A percentile compares a stretch with the other conserved stretches of the same genome.
Conservation (phyloP, 2,329 filamentous ascomycete species). For the Emmonsiellopsis sp. region DNA sequence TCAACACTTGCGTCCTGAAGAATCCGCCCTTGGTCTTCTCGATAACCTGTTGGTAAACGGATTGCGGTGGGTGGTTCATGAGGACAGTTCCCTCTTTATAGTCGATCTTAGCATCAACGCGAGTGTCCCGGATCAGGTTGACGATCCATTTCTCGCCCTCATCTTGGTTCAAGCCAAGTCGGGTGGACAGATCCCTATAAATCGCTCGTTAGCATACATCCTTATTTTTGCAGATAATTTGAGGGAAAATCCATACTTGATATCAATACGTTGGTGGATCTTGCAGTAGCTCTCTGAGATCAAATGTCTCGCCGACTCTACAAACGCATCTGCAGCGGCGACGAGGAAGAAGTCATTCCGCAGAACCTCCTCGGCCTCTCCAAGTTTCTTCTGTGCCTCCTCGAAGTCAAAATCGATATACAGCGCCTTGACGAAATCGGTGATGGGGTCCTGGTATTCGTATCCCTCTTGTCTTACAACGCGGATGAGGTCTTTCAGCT, state of each 20-base stretch:
- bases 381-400: conserved; percentile 82
- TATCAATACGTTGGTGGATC: conserved; percentile 97
- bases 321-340: conserved; percentile 73
- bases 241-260: conserved; percentile 50
- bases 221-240: background rate
- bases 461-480: conserved; percentile 96
- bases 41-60: conserved; percentile 98
- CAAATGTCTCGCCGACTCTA: conserved; percentile 87
- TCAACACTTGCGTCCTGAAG: conserved; percentile 95
- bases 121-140: conserved; percentile 94
- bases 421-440: conserved; percentile 89
- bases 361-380: conserved; percentile 80
- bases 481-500: conserved; percentile 92
- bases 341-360: conserved; percentile 93
- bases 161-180: conserved; percentile 82
- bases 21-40: conserved; percentile 98
- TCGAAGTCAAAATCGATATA: conserved; percentile 97
- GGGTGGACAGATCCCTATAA: conserved; percentile 69
- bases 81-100: conserved; percentile 97
- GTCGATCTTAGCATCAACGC: conserved; percentile 97
- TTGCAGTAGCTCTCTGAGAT: conserved; percentile 99
- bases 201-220: background rate
- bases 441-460: conserved; percentile 93
- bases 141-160: conserved; percentile 99
- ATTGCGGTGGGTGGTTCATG: conserved; percentile 99